Evolutionary conservation across 2,329 filamentous ascomycete species (phyloP).

Genomic region (Phaeosphaeriaceae sp.): DNA sequence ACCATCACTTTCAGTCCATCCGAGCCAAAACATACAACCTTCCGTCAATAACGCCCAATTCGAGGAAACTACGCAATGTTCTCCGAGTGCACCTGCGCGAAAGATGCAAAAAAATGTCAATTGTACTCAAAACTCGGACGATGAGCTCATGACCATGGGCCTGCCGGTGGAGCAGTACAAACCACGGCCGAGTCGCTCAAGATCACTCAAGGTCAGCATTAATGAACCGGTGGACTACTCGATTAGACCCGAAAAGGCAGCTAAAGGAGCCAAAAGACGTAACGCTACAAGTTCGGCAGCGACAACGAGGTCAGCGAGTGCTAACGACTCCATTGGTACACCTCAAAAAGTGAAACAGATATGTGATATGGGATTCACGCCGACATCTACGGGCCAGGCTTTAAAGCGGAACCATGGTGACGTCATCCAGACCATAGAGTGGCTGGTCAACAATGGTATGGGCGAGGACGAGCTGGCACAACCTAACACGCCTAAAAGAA

Average conservation of each 20-base stretch:
- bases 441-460: constrained; percentile 36
- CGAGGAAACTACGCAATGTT: background rate
- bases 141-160: constrained; percentile 30
- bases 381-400: constrained; percentile 33
- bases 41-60: background rate
- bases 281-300: constrained; percentile 24
- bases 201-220: constrained; percentile 33
- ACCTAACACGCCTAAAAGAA: constrained; percentile 19
- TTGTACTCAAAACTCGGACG: constrained; percentile 21
- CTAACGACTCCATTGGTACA: constrained; percentile 18
- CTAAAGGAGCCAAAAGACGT: constrained; percentile 27
- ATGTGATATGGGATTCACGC: constrained; percentile 47
- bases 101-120: constrained; percentile 12
- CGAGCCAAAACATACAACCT: background rate
- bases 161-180: constrained; percentile 45
- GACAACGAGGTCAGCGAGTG: constrained; percentile 3
- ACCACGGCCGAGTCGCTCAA: constrained; percentile 45
- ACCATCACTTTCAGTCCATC: background rate
- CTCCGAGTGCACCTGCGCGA: constrained; percentile 2
- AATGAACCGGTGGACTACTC: constrained; percentile 39
- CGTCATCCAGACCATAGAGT: constrained; percentile 38
- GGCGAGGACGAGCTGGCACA: constrained; percentile 39
- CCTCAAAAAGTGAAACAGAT: constrained; percentile 41
- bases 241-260: constrained; percentile 35
- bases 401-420: constrained; percentile 36